Percentiles rank a stretch among this genome's conserved stretches.
Evolutionary conservation across 164 flowering plant genomes (phyloP).

Genomic region (Dillenia suffruticosa): DNA sequence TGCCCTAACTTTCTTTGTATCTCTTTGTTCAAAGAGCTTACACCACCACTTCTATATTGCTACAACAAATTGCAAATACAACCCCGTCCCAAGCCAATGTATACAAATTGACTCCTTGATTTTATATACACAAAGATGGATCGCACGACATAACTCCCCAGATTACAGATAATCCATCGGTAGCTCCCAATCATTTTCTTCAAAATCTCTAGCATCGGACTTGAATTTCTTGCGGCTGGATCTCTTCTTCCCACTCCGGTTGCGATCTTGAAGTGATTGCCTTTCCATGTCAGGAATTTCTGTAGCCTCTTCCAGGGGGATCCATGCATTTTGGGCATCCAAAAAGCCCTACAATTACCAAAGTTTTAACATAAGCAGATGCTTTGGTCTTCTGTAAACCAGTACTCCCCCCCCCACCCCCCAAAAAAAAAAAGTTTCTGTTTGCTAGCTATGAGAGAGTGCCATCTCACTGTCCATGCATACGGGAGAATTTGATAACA

Average conservation of each 20-base stretch:
- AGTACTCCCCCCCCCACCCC: not conserved
- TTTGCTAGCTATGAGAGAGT: not conserved
- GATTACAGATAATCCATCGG: constrained; percentile 61
- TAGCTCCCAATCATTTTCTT: constrained; percentile 55
- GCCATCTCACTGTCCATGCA: not conserved
- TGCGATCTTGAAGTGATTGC: constrained; percentile 7
- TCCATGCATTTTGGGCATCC: constrained; percentile 29
- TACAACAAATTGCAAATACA: too few relatives aligned
- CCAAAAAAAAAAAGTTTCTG: not conserved
- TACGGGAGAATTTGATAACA: too few relatives aligned
- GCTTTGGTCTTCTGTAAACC: not conserved
- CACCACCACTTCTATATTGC: too few relatives aligned
- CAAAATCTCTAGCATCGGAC: constrained; percentile 17
- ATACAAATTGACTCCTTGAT: too few relatives aligned
- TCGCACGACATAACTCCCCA: too few relatives aligned
- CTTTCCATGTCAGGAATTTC: constrained; percentile 26
- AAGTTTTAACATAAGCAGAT: not conserved
- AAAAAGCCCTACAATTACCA: constrained; percentile 47
- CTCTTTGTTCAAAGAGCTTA: too few relatives aligned
- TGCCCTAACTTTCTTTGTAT: too few relatives aligned
- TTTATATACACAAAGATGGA: too few relatives aligned
- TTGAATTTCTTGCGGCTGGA: constrained; percentile 10
- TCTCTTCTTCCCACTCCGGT: constrained; percentile 10
- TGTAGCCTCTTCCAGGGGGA: constrained; percentile 19
- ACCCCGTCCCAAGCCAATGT: too few relatives aligned